Percentiles rank a stretch among this genome's conserved stretches.
Evolutionary conservation across 495 filamentous ascomycete species (phyloP).

Genomic region (Penicillium cinerascens): DNA sequence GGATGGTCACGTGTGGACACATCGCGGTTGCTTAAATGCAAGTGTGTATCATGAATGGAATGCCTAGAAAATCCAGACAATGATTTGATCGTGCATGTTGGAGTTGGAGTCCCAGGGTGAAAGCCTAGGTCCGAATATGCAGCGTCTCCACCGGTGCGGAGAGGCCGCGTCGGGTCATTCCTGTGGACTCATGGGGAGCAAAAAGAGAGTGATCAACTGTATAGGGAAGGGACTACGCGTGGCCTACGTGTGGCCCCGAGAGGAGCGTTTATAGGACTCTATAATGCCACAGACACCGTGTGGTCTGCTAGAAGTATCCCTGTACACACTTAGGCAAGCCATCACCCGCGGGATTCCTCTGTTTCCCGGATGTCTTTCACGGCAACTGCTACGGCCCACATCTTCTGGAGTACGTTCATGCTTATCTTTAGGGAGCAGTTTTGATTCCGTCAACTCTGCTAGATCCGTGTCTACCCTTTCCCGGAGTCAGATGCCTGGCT

Average conservation of each 20-base stretch:
- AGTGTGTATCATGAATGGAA: neutral
- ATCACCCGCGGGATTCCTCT: neutral
- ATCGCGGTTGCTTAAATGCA: neutral
- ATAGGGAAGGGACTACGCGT: neutral
- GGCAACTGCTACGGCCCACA: neutral
- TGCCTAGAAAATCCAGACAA: neutral
- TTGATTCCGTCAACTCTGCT: too few relatives aligned
- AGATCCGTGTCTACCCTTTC: neutral
- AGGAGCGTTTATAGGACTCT: too few relatives aligned
- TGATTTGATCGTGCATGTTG: neutral
- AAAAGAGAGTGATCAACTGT: neutral
- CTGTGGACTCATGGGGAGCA: neutral
- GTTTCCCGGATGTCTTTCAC: neutral
- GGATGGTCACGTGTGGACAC: slow-evolving; percentile 33
- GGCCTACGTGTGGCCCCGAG: neutral
- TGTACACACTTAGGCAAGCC: neutral
- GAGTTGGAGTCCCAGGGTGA: neutral
- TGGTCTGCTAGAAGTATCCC: neutral
- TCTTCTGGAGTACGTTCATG: too few relatives aligned
- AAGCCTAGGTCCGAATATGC: neutral
- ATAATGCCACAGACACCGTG: neutral
- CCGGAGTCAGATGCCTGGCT: too few relatives aligned
- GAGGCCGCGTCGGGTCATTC: slow-evolving; percentile 2
- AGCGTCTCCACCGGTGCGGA: slow-evolving; percentile 15
- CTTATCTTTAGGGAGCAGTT: too few relatives aligned